Base-by-base conservation (phyloP, 108 stramenopile genomes). In the Nitzschia inconspicua region DNA sequence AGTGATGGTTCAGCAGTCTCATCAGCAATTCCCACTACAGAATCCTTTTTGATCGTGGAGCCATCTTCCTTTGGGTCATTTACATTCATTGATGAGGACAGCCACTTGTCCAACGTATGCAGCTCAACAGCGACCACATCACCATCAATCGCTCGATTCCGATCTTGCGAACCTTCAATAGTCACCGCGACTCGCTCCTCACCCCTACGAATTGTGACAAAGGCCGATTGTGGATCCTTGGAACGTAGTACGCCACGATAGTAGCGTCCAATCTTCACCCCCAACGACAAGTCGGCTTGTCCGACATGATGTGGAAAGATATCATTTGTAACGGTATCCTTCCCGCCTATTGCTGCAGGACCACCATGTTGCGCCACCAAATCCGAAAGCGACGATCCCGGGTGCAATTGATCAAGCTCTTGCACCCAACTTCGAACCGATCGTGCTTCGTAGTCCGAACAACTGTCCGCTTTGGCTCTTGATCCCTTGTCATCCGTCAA, bases 121-220 rank as follows among this genome's bases (percentile, higher is more conserved):
- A 93, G 58, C 30, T 85, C 85, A 44, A 99, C 71, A 4, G 95
- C 95, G 18, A 99, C 98, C 11, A 95, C 59, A 63, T 99, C 98
- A 1, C 97, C 98, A 57, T 98, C 96, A 20, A 98, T 75, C 0
- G 96, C 97, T 39, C 98, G 78, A 73, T 99, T 99, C 22, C 94
- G 73, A 74, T 91, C 66, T 35, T 34, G 20, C 11, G 31, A 36
- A 2, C 86, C 84, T 24, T 57, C 19, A 28, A 97, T 74, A 3
- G 79, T 77, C 16, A 92, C 82, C 16, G 84, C 85, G 20, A 91
- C 79, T n/a, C 85, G 49, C 42, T 91, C 88, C 5, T 85, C 83
- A 26, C 85, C 87, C 26, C 77, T 61, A 7, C 87, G 76, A 36
- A 94, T 75, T 9, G 85, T 94, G 4, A 94, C 86, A 60, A 71